Base-by-base conservation (phyloP, 164 flowering plant species). In the Vitis amurensis region DNA sequence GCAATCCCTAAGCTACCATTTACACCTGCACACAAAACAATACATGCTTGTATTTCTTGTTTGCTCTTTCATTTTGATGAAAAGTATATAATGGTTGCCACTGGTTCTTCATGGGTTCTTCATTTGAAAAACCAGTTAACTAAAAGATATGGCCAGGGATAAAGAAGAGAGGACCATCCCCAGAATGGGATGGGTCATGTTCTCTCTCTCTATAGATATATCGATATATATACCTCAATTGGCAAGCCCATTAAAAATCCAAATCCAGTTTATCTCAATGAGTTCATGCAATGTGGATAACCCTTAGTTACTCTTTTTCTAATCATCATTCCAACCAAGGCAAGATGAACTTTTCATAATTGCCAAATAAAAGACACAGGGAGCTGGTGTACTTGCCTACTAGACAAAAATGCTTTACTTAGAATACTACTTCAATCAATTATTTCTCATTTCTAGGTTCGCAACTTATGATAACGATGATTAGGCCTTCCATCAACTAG, bases 1-100 rank as follows among this genome's bases (percentile, higher is more conserved):
- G 76, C 77, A 75, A 80, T 70, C 71, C 74, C 73, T 71, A 69
- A 64, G 68, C 78, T 67, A 37, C 44, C 44, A 37, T 37, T 37
- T 37, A 49, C 69, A 50, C 55, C 63, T n/a, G 67, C 63, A 62
- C 19, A 47, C 68, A 71, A 64, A 60, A 66, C 56, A 60, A 58
- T 37, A 47, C 29, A 17, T 60, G 31, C 53, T 57, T 56, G 13
- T 14, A 16, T 14, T 69, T 48, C 55, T 63, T 23, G 27, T 70
- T 71, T 51, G 69, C 55, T 37, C 44, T 37, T 37, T 37, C 27
- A 37, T 4, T 37, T 37, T 6, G 44, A 37, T 37, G 44, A 37
- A 0, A 37, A 31, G 44, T 31, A 4, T 31, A 31, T 31, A 31
- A 23, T 23, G 27, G 27, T 23, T 23, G 27, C 27, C 27, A 23